Conservation (phyloP, 768 basidiomycete species). For the Tulasnella sp. region DNA sequence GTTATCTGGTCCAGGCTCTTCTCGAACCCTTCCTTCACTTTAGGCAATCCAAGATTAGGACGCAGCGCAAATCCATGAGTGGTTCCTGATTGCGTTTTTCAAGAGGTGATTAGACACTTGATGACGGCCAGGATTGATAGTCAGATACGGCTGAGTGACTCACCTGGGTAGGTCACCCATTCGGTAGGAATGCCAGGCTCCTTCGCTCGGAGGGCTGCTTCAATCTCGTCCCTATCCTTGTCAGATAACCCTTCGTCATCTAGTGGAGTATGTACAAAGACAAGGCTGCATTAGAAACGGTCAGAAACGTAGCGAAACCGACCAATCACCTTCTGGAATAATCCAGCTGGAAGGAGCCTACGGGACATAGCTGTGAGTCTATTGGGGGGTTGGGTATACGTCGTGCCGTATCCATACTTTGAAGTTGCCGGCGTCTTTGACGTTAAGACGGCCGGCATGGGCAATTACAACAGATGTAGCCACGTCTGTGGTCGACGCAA, state of each 20-base stretch:
- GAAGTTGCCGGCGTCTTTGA: slow-evolving; percentile 23
- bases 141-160: neutral
- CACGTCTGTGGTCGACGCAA: slow-evolving; percentile 25
- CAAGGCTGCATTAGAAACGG: too few relatives aligned
- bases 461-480: slow-evolving; percentile 33
- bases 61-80: slow-evolving; percentile 40
- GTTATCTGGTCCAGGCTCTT: slow-evolving; percentile 33
- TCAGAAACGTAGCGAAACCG: too few relatives aligned
- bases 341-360: slow-evolving; percentile 28
- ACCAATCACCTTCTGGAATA: slow-evolving; percentile 29
- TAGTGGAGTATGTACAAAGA: slow-evolving; percentile 17
- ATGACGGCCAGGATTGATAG: neutral
- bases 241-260: slow-evolving; percentile 28
- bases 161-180: slow-evolving; percentile 31
- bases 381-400: neutral
- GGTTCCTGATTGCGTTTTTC: slow-evolving; percentile 29
- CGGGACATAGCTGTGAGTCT: neutral
- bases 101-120: slow-evolving; percentile 10
- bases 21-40: slow-evolving; percentile 37
- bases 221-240: slow-evolving; percentile 23
- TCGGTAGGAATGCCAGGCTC: slow-evolving; percentile 26
- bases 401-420: slow-evolving; percentile 1
- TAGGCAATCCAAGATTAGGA: slow-evolving; percentile 34
- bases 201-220: slow-evolving; percentile 26
- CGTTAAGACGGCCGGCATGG: slow-evolving; percentile 30